phyloP scores from a whole-genome alignment of 495 filamentous ascomycete genomes.

The Penicillium nucicola region DNA sequence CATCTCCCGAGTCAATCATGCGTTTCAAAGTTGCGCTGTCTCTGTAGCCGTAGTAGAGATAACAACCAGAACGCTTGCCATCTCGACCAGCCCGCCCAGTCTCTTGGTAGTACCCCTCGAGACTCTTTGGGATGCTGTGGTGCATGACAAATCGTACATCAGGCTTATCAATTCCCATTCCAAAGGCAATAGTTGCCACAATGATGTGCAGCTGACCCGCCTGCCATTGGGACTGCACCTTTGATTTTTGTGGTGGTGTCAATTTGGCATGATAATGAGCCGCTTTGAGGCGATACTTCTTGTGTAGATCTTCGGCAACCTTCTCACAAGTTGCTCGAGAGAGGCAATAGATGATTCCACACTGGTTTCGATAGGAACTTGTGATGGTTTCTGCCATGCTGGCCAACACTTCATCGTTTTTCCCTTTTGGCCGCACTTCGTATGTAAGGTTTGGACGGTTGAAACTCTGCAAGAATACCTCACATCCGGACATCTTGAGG shows the following conservation, averaged over 20 bases:
- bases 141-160: conserved; percentile 96
- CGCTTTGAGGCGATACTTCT: conserved; percentile 64
- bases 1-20: conserved; percentile 80
- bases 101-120: conserved; percentile 99
- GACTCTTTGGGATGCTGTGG: conserved; percentile 82
- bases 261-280: conserved; percentile 85
- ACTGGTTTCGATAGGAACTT: conserved; percentile 58
- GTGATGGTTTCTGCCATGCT: conserved; percentile 73
- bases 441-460: conserved; percentile 91
- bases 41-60: conserved; percentile 77
- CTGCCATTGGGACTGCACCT: conserved; percentile 81
- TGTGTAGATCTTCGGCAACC: conserved; percentile 64
- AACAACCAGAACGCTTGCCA: conserved; percentile 82
- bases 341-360: conserved; percentile 93
- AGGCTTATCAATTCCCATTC: conserved; percentile 98
- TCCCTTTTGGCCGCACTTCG: conserved; percentile 64
- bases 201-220: conserved; percentile 75
- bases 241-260: conserved; percentile 55
- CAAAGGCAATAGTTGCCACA: conserved; percentile 98
- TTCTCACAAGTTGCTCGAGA: conserved; percentile 80
- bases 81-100: conserved; percentile 93
- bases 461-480: conserved; percentile 84
- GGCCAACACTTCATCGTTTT: conserved; percentile 53
- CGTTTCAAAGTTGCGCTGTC: conserved; percentile 61
- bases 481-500: conserved; percentile 72